Percentiles rank a stretch among this genome's conserved stretches.
phyloP scores from a whole-genome alignment of 208 protist genomes.

The Crithidia brevicula region DNA sequence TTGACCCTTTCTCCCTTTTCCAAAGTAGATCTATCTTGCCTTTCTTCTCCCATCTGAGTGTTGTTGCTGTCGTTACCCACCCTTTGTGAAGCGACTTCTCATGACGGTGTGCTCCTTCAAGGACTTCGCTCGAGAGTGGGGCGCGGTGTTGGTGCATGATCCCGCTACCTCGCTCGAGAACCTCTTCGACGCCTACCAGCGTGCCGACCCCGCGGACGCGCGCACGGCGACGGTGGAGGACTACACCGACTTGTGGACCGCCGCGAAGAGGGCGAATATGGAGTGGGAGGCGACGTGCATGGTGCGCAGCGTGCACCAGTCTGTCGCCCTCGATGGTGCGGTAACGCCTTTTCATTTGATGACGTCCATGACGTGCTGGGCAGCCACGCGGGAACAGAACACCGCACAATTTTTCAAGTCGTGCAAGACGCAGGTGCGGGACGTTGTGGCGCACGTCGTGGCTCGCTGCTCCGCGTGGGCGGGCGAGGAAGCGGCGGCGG shows the following conservation, averaged over 20 bases:
- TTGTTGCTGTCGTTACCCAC: not conserved
- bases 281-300: conserved; percentile 36
- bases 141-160: conserved; percentile 19
- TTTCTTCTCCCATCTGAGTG: not conserved
- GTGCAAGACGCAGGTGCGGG: conserved; percentile 19
- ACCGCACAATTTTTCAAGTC: conserved; percentile 20
- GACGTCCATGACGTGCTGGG: conserved; percentile 32
- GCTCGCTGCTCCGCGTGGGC: conserved; percentile 20
- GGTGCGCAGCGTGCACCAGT: conserved; percentile 31
- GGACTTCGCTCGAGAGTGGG: conserved; percentile 28
- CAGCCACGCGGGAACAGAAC: conserved; percentile 9
- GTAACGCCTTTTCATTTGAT: conserved; percentile 21
- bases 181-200: conserved; percentile 13
- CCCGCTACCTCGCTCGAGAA: conserved; percentile 14
- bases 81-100: too few species aligned
- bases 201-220: not conserved
- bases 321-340: conserved; percentile 6
- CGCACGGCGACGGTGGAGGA: conserved; percentile 24
- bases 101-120: conserved; percentile 6
- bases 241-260: conserved; percentile 30
- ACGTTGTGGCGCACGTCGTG: conserved; percentile 6
- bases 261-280: conserved; percentile 23
- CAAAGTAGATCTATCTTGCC: not conserved
- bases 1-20: not conserved
- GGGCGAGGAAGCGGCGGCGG: not conserved